Evolutionary conservation across 441 rosid species (phyloP).

Genomic region (Biscutella auriculata): DNA sequence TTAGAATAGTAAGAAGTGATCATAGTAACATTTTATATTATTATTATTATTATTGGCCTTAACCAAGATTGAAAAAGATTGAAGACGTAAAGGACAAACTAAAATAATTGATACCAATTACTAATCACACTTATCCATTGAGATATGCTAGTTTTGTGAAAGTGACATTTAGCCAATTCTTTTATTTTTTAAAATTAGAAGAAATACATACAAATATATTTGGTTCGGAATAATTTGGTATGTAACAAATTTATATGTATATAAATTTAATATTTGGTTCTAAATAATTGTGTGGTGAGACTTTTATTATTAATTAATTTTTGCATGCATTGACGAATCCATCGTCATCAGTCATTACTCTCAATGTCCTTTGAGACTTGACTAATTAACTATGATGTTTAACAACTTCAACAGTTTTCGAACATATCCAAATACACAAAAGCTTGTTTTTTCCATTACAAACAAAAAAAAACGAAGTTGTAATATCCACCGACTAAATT

Average conservation of each 20-base stretch:
- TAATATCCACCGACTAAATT: background rate
- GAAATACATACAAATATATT: background rate
- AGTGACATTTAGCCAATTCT: slow-evolving; percentile 8
- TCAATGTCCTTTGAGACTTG: too few species aligned
- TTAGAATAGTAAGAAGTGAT: background rate
- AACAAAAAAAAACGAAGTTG: too few species aligned
- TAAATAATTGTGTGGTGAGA: slow-evolving; percentile 14
- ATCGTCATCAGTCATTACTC: slow-evolving; percentile 10
- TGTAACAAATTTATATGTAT: background rate
- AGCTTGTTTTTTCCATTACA: too few species aligned
- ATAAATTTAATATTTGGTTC: background rate
- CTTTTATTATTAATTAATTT: background rate
- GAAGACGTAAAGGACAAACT: background rate
- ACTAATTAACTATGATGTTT: too few species aligned
- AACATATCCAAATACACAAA: too few species aligned
- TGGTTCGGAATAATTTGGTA: background rate
- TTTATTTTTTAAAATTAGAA: too few species aligned
- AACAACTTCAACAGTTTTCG: too few species aligned
- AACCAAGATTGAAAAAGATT: slow-evolving; percentile 9
- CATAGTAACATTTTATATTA: slow-evolving; percentile 5
- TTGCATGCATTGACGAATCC: slow-evolving; percentile 15
- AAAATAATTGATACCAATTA: slow-evolving; percentile 3
- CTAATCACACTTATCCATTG: slow-evolving; percentile 19
- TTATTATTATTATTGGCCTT: slow-evolving; percentile 3
- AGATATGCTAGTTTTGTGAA: slow-evolving; percentile 12